These are phyloP conservation scores for Globisporangium iwayamae DNA, from an alignment of 352 stramenopile species.

Conservation along the genomic window DNA sequence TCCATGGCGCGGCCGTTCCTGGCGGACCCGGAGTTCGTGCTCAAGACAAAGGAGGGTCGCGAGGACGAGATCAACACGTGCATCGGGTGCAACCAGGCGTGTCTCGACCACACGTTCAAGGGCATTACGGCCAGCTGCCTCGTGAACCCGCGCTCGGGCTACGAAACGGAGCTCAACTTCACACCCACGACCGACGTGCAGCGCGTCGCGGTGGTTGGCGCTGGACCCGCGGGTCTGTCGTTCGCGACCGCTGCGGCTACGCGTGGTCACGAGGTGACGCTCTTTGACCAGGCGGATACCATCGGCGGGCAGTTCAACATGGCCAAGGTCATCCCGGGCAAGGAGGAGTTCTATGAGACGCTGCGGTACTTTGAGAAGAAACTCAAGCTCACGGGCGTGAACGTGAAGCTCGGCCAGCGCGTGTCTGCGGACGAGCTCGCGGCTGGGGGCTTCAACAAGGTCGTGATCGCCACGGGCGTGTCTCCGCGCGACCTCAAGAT, in stretches of 20 bases:
- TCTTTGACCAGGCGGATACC: conserved; percentile 88
- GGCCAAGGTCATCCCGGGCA: conserved; percentile 95
- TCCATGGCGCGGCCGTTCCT: conserved; percentile 92
- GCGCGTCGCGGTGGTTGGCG: conserved; percentile 90
- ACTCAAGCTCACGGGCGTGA: conserved; percentile 81
- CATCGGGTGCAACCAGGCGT: conserved; percentile 96
- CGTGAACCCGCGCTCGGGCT: conserved; percentile 94
- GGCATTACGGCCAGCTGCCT: conserved; percentile 93
- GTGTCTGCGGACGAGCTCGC: conserved; percentile 52
- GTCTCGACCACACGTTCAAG: conserved; percentile 97
- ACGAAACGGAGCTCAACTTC: conserved; percentile 92
- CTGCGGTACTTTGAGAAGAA: conserved; percentile 93
- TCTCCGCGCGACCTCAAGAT: conserved; percentile 87
- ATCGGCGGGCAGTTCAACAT: conserved; percentile 97
- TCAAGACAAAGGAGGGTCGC: conserved; percentile 87
- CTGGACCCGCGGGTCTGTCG: conserved; percentile 92
- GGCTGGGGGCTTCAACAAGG: conserved; percentile 77
- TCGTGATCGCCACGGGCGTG: conserved; percentile 96
- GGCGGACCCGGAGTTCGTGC: conserved; percentile 93
- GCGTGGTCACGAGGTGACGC: conserved; percentile 91
- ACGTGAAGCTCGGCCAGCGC: conserved; percentile 67
- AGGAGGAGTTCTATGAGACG: conserved; percentile 98
- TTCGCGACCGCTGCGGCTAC: conserved; percentile 86
- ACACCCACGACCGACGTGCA: conserved; percentile 42
- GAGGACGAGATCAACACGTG: conserved; percentile 97